Evolutionary conservation across 768 basidiomycete species (phyloP), one percentile per base, ranked within the genome.

Genomic region (Kwoniella dendrophila): DNA sequence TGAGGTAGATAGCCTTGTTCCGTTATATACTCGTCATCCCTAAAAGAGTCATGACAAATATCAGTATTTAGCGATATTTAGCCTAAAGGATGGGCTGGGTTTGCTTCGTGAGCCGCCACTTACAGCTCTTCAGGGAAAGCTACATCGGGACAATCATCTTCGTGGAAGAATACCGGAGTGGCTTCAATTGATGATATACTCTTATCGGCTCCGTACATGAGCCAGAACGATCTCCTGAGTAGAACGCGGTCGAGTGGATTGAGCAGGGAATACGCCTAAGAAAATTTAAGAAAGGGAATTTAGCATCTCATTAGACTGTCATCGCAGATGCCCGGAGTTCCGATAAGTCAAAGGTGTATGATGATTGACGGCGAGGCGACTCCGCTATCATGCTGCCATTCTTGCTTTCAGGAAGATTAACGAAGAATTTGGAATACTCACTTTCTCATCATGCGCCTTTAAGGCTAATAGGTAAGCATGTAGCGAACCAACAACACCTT

Each of bases 171-270:
- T 22, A 61, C 38, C 1, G 62, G 62, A 18, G 22, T 52, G 5
- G 62, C 69, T 32, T 73, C 63, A 10, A 68, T 50, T 10, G 61
- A 54, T 49, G 89, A 88, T 87, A 88, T 89, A 18, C 90, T 91
- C 80, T 92, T 92, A 77, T 94, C 92, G 65, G 90, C 92, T 76
- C 89, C 90, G 72, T 92, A 93, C 36, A 92, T 83, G 12, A 95
- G 81, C 90, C 90, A 94, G 80, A 94, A 95, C 30, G 86, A 85
- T 58, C 92, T 83, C 56, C 92, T 84, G n/a, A 91, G 82, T 16
- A 93, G 85, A 78, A 93, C 90, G 64, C 87, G 88, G 82, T 94
- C 90, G 64, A 94, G 87, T 34, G 91, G 90, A 77, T 90, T 88
- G 60, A 92, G 83, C 10, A 85, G 85, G 56, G 89, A 87, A 74